These are phyloP conservation scores for Setaria viridis DNA, from an alignment of 202 grass and related monocot species.

Conservation along the genomic window DNA sequence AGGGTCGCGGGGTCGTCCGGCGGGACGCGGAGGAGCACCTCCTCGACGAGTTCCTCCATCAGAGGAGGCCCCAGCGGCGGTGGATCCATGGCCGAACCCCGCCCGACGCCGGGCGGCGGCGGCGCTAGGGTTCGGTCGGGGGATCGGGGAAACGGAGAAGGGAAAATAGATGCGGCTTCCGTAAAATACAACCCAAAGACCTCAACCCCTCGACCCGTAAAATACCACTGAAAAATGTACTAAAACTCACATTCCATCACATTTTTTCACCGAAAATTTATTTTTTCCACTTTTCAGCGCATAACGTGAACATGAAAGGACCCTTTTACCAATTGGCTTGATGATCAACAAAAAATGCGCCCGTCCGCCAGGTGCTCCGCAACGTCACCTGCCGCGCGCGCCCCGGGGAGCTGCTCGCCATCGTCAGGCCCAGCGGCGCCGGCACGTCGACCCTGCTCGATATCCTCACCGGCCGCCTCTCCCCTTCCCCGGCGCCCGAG, in stretches of 20 bases:
- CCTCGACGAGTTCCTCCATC: too few species aligned
- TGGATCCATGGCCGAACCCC: not conserved
- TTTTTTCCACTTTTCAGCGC: too few species aligned
- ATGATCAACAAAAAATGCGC: too few species aligned
- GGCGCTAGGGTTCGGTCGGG: not conserved
- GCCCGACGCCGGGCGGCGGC: not conserved
- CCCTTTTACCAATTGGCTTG: too few species aligned
- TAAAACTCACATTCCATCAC: too few species aligned
- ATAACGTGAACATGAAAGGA: too few species aligned
- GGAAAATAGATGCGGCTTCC: too few species aligned
- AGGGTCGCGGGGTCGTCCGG: not conserved
- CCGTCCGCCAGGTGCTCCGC: slow-evolving; percentile 18
- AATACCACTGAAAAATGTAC: too few species aligned
- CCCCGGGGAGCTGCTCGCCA: slow-evolving; percentile 62
- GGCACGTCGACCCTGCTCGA: slow-evolving; percentile 90
- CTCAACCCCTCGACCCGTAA: too few species aligned
- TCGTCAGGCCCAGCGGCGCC: slow-evolving; percentile 90
- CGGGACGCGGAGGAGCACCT: too few species aligned
- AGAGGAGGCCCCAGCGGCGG: not conserved
- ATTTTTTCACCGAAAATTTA: too few species aligned
- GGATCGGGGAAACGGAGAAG: not conserved
- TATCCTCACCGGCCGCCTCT: slow-evolving; percentile 74
- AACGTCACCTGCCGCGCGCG: slow-evolving; percentile 28
- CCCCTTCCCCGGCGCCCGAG: slow-evolving; percentile 24
- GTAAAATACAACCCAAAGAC: too few species aligned